Evolutionary conservation across 1,139 yeast genomes (phyloP), one percentile per base, ranked within the genome.

Genomic region (Sugiyamaella novakii): DNA sequence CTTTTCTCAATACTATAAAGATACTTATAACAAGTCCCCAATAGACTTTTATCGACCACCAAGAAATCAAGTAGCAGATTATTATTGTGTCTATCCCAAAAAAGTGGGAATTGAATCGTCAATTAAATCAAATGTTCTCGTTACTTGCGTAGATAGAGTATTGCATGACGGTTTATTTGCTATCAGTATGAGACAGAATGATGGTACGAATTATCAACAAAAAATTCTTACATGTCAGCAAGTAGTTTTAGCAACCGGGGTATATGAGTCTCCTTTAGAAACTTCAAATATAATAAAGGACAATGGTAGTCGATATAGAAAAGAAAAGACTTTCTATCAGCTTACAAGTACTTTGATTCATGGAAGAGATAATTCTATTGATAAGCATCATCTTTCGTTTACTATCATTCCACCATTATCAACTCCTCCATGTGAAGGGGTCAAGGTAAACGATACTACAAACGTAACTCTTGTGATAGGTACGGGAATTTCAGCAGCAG

Each of bases 401-500:
- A 54, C 58, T 2, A 28, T 54, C 10, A 29, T 46, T 7, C 58
- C 58, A 4, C 58, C 58, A 11, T 21, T 53, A 28, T 43, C 50
- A n/a, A 54, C 57, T 1, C 57, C 57, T 10, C 57, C 57, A 29
- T 33, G 43, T 27, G 56, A 53, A 33, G 36, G 12, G 8, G 40
- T 8, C 14, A 6, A 18, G 12, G 24, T 10, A 12, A 19, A 25
- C 12, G 12, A 34, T 5, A 18, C 5, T 1, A 50, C 59, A 1
- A 39, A 19, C 3, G 19, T 21, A 2, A 19, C 38, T 11, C 57
- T 67, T n/a, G 60, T 67, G 1, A 50, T 67, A n/a, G 71, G 71
- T 1, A 58, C 69, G 1, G 71, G 71, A 2, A 65, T 67, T 22
- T 63, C 69, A 5, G 70, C 71, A 0, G 71, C 71, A 1, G 71